Conservation (phyloP, 139 green algal genomes). For the Chlorella ohadii region DNA sequence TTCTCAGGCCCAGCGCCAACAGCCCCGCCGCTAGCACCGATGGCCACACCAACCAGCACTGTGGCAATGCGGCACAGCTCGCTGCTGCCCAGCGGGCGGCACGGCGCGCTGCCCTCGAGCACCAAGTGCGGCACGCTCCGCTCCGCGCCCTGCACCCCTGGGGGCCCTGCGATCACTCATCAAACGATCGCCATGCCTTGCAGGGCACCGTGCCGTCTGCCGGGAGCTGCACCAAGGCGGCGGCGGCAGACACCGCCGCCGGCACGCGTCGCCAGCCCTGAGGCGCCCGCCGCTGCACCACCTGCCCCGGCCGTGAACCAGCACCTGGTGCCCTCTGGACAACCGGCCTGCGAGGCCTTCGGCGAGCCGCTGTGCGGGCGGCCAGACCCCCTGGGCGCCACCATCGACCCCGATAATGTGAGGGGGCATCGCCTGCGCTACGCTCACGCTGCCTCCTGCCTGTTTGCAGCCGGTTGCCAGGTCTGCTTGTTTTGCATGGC, state of each 20-base stretch:
- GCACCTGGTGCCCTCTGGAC: slow-evolving; percentile 35
- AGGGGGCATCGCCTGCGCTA: not conserved
- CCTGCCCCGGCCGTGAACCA: not conserved
- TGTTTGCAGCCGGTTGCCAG: not conserved
- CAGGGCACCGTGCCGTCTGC: not conserved
- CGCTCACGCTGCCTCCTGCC: too few relatives aligned
- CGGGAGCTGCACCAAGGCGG: not conserved
- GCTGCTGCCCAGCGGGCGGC: too few relatives aligned
- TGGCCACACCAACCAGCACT: too few relatives aligned
- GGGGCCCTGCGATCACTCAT: too few relatives aligned
- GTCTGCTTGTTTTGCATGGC: too few relatives aligned
- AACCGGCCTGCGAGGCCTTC: slow-evolving; percentile 19
- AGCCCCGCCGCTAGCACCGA: too few relatives aligned
- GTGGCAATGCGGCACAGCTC: too few relatives aligned
- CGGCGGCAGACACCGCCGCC: not conserved
- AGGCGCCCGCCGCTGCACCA: not conserved
- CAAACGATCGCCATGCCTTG: not conserved
- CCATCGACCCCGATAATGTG: slow-evolving; percentile 42
- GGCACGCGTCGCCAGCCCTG: not conserved
- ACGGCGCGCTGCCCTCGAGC: too few relatives aligned
- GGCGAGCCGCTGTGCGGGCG: slow-evolving; percentile 45
- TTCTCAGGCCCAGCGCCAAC: too few relatives aligned
- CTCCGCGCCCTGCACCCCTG: too few relatives aligned
- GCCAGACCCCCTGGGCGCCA: slow-evolving; percentile 54
- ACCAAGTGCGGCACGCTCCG: too few relatives aligned